These are phyloP conservation scores for Liquidambar formosana DNA, from an alignment of 164 flowering plant species.

Conservation along the genomic window DNA sequence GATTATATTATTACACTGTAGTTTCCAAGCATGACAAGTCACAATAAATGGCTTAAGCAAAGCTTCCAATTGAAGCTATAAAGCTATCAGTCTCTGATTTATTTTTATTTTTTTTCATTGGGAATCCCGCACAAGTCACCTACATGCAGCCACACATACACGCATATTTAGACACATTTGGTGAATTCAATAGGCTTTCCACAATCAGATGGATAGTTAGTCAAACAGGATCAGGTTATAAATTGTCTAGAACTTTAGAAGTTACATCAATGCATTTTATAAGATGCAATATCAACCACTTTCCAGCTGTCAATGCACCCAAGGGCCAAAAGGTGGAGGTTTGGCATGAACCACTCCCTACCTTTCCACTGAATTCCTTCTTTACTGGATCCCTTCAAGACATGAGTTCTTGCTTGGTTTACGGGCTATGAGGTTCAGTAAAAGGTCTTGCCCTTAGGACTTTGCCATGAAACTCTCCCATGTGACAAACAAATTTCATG, in stretches of 20 bases:
- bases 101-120: not conserved
- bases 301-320: not conserved
- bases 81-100: not conserved
- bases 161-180: not conserved
- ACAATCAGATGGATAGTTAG: not conserved
- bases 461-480: too few relatives aligned
- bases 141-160: not conserved
- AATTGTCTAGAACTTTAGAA: too few relatives aligned
- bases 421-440: too few relatives aligned
- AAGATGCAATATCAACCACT: not conserved
- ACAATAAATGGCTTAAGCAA: not conserved
- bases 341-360: too few relatives aligned
- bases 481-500: too few relatives aligned
- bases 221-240: not conserved
- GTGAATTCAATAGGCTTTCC: too few relatives aligned
- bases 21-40: not conserved
- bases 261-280: not conserved
- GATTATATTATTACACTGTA: not conserved
- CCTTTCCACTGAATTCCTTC: too few relatives aligned
- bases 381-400: too few relatives aligned
- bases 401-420: too few relatives aligned
- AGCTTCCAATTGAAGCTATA: not conserved
- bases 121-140: not conserved
- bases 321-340: too few relatives aligned
- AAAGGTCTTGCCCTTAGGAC: too few relatives aligned